Evolutionary conservation across 257 asterid species (phyloP), one percentile per base, ranked within the genome.

Genomic region (Nicotiana benthamiana): DNA sequence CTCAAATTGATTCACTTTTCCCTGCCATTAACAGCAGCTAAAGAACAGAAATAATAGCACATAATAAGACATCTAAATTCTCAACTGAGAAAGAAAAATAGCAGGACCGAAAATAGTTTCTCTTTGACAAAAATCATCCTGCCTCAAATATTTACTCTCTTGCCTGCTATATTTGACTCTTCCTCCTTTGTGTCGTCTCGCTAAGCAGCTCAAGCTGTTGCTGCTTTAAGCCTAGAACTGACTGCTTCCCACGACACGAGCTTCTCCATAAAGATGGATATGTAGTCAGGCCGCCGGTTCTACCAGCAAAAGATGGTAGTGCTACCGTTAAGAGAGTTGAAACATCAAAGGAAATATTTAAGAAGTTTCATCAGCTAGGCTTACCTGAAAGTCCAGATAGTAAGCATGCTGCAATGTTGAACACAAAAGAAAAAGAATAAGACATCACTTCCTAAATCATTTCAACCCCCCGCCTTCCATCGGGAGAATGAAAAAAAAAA

Each of bases 221-320:
- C 98, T 62, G 89, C 88, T 86, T 92, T 95, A 17, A 93, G 97
- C 90, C 98, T 88, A 66, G 89, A 83, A 87, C 92, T 85, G 48
- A 92, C 97, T 4, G 95, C 93, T 51, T 95, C 92, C 99, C 99
- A 95, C 60, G 97, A 95, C 61, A 93, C 91, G 27, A 95, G 98
- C 85, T 93, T 91, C 90, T 91, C 96, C 97, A 93, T 81, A 77
- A 93, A 92, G 62, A 86, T 85, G 3, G 99, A 88, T 80, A 92
- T 87, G 66, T 93, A 93, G 75, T 93, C 97, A 0, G 95, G 92
- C 64, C 98, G 89, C 27, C 96, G 92, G 59, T 91, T 93, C 98
- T 95, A 90, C 56, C 26, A 66, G 66, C 72, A 84, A 40, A 24
- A 74, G 26, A 78, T 52, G 10, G 48, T n/a, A 65, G 61, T 72